Evolutionary conservation across 2,329 filamentous ascomycete genomes (phyloP).

Genomic region (Davidsoniella australis): DNA sequence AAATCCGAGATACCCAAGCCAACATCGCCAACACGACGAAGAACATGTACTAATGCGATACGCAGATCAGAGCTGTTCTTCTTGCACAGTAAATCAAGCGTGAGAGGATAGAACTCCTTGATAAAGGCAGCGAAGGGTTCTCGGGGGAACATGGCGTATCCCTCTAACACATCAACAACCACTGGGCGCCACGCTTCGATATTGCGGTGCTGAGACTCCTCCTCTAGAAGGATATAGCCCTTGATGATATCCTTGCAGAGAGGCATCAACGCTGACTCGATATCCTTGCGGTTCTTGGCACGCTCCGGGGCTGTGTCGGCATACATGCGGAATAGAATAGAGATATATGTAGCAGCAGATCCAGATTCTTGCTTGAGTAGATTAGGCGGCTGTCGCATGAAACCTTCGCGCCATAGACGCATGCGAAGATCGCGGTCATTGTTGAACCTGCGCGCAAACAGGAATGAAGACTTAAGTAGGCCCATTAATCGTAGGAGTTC

Average conservation of each 20-base stretch:
- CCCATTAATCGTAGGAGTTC: conserved; percentile 87
- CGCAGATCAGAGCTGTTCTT: conserved; percentile 71
- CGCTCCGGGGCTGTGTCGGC: conserved; percentile 74
- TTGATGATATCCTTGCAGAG: conserved; percentile 88
- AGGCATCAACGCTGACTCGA: conserved; percentile 81
- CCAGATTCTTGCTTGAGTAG: conserved; percentile 92
- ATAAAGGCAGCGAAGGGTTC: conserved; percentile 68
- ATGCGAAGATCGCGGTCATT: conserved; percentile 91
- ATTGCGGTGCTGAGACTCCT: conserved; percentile 92
- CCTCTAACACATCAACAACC: conserved; percentile 90
- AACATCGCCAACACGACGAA: conserved; percentile 71
- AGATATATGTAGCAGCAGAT: conserved; percentile 83
- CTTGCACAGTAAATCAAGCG: conserved; percentile 64
- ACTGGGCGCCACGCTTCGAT: conserved; percentile 95
- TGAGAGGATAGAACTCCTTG: conserved; percentile 68
- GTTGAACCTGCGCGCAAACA: conserved; percentile 95
- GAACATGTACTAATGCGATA: conserved; percentile 55
- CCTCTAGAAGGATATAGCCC: conserved; percentile 71
- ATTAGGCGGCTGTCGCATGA: conserved; percentile 99
- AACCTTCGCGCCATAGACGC: conserved; percentile 88
- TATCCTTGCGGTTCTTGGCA: conserved; percentile 60
- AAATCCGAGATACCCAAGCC: conserved; percentile 36
- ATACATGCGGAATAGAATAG: conserved; percentile 95
- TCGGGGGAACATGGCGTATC: conserved; percentile 68
- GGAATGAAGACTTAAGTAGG: conserved; percentile 85